These are phyloP conservation scores for Cytospora paraplurivora DNA, from an alignment of 2,329 filamentous ascomycete species.

Conservation along the genomic window DNA sequence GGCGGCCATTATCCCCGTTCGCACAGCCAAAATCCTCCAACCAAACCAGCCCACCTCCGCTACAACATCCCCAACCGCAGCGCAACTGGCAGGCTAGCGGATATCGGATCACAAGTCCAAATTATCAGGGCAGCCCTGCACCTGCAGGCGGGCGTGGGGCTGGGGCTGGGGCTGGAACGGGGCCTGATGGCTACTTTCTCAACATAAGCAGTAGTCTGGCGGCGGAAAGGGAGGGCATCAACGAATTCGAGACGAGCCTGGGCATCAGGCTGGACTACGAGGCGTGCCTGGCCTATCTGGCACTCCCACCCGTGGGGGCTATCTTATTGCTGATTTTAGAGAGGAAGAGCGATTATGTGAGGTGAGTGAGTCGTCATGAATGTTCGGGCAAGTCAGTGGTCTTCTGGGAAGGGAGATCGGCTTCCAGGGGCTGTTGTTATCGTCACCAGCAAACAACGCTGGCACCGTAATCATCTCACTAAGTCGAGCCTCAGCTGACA, in stretches of 20 bases:
- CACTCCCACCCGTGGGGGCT: slow-evolving; percentile 81
- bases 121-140: slow-evolving; percentile 35
- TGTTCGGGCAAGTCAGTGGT: not conserved
- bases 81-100: slow-evolving; percentile 53
- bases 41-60: slow-evolving; percentile 46
- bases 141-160: slow-evolving; percentile 12
- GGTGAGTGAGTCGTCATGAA: slow-evolving; percentile 54
- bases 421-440: too few species aligned
- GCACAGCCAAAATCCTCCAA: slow-evolving; percentile 42
- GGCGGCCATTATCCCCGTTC: slow-evolving; percentile 57
- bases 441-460: too few species aligned
- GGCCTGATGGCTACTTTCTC: slow-evolving; percentile 43
- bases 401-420: too few species aligned
- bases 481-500: slow-evolving; percentile 30
- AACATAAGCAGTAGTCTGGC: slow-evolving; percentile 40
- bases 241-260: slow-evolving; percentile 88
- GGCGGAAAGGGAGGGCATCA: slow-evolving; percentile 59
- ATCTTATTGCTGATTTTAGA: slow-evolving; percentile 84
- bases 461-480: not conserved
- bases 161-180: slow-evolving; percentile 29
- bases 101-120: slow-evolving; percentile 43
- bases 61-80: slow-evolving; percentile 60
- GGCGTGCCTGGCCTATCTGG: slow-evolving; percentile 84
- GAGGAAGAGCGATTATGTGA: slow-evolving; percentile 94
- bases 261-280: slow-evolving; percentile 87